Base-by-base conservation (phyloP, 768 basidiomycete species). In the Panellus pusillus region DNA sequence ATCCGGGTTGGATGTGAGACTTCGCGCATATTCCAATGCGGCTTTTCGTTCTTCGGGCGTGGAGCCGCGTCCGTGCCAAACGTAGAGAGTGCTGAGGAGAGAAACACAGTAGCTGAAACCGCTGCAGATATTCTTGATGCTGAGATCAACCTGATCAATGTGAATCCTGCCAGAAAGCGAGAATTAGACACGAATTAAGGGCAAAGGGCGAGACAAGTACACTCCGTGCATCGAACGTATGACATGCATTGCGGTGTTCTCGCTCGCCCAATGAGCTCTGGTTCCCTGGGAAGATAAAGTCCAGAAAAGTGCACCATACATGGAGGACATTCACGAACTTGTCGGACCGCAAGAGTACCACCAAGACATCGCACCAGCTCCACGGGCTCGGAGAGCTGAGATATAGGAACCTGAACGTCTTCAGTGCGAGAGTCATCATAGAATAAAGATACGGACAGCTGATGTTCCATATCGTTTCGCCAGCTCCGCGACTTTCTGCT, bases 41-140 rank as follows among this genome's bases (percentile, higher is more conserved):
- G 84, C 87, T 28, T 73, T 61, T 52, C 82, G 79, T 68, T 93
- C 91, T 29, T 61, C 57, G 6, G 73, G 42, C 13, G 73, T 73
- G 3, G 91, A 84, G 20, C 91, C 91, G 47, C 80, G 74, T 4
- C 91, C 91, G 65, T 91, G 75, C 91, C 92, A 93, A 31, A 93
- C 81, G 60, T 90, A 92, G 35, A 87, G 71, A 2, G 82, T 81
- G 32, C 82, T 82, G 55, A 93, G 70, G 42, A 92, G 74, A 3
- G 85, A 80, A 32, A 91, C 58, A 61, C 89, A 91, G 66, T 88
- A 92, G 61, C 88, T 90, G 68, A 84, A 93, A n/a, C 79, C 91
- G 9, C 91, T 92, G 65, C 91, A 93, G 1, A 93, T 71, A 63
- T 87, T 89, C 54, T 73, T 79, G 58, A 86, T 70, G 51, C 74